phyloP scores from a whole-genome alignment of 2,329 filamentous ascomycete genomes.

The Fusarium stilboides region DNA sequence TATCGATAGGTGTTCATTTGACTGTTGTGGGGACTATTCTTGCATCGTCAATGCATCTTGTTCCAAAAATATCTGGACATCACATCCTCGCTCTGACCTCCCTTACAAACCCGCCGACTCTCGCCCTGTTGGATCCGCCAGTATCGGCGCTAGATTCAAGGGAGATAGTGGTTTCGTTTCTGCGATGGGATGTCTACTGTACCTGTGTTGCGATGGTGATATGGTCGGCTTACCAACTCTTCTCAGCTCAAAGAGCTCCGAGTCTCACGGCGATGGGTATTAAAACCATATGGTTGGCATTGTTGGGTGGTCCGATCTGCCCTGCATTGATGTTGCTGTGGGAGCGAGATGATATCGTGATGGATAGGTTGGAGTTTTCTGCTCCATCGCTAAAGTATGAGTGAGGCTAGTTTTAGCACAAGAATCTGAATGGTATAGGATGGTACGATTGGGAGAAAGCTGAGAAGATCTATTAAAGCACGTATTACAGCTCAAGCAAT shows the following conservation, averaged over 20 bases:
- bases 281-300: conserved; percentile 3
- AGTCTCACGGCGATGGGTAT: neutral
- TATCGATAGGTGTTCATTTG: conserved; percentile 21
- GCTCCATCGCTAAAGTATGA: conserved; percentile 10
- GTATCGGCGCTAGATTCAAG: conserved; percentile 18
- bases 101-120: conserved; percentile 25
- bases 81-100: conserved; percentile 39
- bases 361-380: conserved; percentile 6
- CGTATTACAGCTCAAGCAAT: neutral
- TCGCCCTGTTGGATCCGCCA: conserved; percentile 27
- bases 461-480: neutral
- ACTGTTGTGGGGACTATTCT: conserved; percentile 24
- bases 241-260: neutral
- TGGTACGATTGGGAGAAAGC: neutral
- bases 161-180: conserved; percentile 39
- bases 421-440: neutral
- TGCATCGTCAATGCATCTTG: conserved; percentile 6
- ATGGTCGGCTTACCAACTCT: conserved; percentile 37
- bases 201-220: conserved; percentile 35
- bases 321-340: conserved; percentile 39
- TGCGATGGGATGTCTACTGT: conserved; percentile 45
- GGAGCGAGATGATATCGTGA: conserved; percentile 27
- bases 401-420: neutral
- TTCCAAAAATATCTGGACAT: conserved; percentile 15
- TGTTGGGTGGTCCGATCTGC: conserved; percentile 36